A percentile compares a stretch with the other conserved stretches of the same genome.
Conservation (phyloP, 257 asterid genomes). For the Gentiana macrophylla region DNA sequence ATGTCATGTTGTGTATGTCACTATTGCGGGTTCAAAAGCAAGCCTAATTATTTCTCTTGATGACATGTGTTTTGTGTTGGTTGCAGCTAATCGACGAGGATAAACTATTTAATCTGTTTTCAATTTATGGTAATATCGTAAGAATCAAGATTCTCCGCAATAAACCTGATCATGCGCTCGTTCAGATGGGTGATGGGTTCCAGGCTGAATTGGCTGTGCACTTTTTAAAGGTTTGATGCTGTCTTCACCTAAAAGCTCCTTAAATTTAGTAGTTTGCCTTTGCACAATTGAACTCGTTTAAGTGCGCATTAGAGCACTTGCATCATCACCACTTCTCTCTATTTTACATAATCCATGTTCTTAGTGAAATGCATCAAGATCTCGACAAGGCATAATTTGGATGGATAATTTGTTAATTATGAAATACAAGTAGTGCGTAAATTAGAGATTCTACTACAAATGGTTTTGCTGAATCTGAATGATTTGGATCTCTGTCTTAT, state of each 20-base stretch:
- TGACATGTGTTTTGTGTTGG: slow-evolving; percentile 1
- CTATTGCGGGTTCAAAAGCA: not conserved
- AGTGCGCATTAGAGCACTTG: too few species aligned
- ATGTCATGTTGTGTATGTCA: not conserved
- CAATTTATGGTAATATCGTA: slow-evolving; percentile 84
- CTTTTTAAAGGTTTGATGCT: slow-evolving; percentile 64
- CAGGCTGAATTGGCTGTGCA: slow-evolving; percentile 99
- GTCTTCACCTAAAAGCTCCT: not conserved
- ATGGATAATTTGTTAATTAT: too few species aligned
- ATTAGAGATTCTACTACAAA: too few species aligned
- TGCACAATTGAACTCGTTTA: not conserved
- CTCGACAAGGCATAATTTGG: too few species aligned
- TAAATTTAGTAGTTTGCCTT: not conserved
- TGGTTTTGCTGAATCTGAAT: too few species aligned
- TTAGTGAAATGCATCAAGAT: too few species aligned
- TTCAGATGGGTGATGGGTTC: slow-evolving; percentile 98
- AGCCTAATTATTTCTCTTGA: not conserved
- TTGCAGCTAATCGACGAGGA: slow-evolving; percentile 82
- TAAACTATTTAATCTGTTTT: slow-evolving; percentile 87
- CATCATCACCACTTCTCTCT: too few species aligned
- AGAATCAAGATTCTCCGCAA: slow-evolving; percentile 91
- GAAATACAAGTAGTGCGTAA: too few species aligned
- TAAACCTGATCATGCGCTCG: slow-evolving; percentile 93
- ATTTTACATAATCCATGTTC: too few species aligned
- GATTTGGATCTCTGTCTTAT: too few species aligned